Conservation (phyloP, 2,329 filamentous ascomycete genomes). For the Bipolaris cookei region DNA sequence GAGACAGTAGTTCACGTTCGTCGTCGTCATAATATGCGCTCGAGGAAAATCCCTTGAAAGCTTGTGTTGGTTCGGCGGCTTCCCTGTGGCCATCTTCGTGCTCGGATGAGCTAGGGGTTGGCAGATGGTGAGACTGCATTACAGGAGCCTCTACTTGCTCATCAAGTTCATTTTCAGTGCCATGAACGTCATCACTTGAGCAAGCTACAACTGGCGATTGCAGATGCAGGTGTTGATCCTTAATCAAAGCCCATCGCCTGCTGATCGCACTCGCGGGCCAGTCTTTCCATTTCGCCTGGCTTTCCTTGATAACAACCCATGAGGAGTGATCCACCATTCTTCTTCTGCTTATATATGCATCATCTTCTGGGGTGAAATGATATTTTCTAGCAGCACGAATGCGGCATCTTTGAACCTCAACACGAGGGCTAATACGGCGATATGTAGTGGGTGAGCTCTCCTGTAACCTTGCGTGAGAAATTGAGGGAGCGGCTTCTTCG, state of each 20-base stretch:
- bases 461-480: background rate
- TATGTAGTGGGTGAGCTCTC: background rate
- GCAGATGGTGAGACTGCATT: conserved; percentile 28
- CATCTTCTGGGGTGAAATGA: conserved; percentile 43
- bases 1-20: conserved; percentile 36
- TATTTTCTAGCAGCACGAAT: conserved; percentile 12
- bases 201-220: background rate
- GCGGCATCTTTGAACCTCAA: conserved; percentile 16
- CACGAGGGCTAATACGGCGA: conserved; percentile 22
- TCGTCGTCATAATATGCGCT: conserved; percentile 36
- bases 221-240: conserved; percentile 15
- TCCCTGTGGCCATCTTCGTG: conserved; percentile 15
- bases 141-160: conserved; percentile 5
- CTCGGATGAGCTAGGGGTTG: conserved; percentile 38
- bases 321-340: conserved; percentile 33
- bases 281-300: conserved; percentile 27
- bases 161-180: background rate
- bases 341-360: conserved; percentile 46
- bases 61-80: background rate
- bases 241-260: conserved; percentile 26
- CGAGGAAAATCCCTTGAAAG: conserved; percentile 14
- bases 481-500: background rate
- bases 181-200: background rate
- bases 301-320: conserved; percentile 32
- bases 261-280: conserved; percentile 26